Evolutionary conservation across 495 filamentous ascomycete genomes (phyloP), one percentile per base, ranked within the genome.

Genomic region (Hypomontagnella monticulosa): DNA sequence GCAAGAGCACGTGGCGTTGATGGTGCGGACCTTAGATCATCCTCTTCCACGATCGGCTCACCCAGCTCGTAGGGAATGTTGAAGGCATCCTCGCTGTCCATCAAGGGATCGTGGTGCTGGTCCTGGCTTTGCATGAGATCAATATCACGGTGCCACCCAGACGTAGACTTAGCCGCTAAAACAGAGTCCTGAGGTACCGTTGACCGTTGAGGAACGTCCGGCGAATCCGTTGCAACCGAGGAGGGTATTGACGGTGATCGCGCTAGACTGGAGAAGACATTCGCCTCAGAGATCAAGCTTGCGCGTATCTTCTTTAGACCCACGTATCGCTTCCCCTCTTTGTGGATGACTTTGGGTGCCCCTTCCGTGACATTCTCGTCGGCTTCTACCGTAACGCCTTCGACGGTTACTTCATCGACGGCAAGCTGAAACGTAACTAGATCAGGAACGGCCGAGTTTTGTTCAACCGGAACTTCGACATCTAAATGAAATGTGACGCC

Each of bases 271-370:
- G 89, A 87, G 63, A 93, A 93, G 0, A 93, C 80, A 40, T 85
- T 82, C 12, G 90, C 84, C 52, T 93, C 89, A 12, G 91, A 90
- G 36, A 92, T 86, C 36, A 95, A 77, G 42, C 84, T 83, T 4
- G 85, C 81, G 33, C 85, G 82, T 56, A 93, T 87, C 52, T 85
- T 85, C 32, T 79, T 79, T 18, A 94, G 73, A 12, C 80, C 83
- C 20, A 95, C 77, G 32, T 85, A 82, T 44, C 91, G 82, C 71
- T 88, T 92, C 36, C 89, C 88, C 44, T 85, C 80, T 69, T 82
- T 86, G 48, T 72, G 76, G 0, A 73, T 59, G 18, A 75, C 63
- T 2, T 51, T 60, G 14, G 70, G 60, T 4, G 42, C 56, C 0
- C 69, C 50, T 1, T 69, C 71, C 11, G 48, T 63, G 23, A 16